A percentile compares a stretch with the other conserved stretches of the same genome.
Conservation (phyloP, 768 basidiomycete genomes). For the Psilocybe cyanescens region DNA sequence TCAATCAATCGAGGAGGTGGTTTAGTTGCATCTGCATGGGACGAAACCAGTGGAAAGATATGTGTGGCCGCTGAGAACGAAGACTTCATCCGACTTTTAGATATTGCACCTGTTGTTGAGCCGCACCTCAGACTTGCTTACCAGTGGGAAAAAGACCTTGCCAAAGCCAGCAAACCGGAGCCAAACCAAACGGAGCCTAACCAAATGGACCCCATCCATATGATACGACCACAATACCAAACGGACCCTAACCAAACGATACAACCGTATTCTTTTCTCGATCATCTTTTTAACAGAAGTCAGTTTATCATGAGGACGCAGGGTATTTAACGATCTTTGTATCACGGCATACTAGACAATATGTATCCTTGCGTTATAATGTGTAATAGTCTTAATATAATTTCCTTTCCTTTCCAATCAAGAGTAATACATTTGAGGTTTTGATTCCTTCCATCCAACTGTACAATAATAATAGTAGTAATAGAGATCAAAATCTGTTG, state of each 20-base stretch:
- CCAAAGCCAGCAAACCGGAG: background rate
- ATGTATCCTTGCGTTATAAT: too few species aligned
- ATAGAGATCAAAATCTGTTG: slow-evolving; percentile 16
- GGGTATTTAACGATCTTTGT: too few species aligned
- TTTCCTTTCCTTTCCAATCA: too few species aligned
- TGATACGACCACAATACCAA: too few species aligned
- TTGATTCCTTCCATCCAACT: slow-evolving; percentile 8
- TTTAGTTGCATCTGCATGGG: slow-evolving; percentile 61
- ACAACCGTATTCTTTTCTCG: too few species aligned
- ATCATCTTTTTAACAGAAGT: too few species aligned
- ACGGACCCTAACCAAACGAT: too few species aligned
- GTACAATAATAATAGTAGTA: slow-evolving; percentile 15
- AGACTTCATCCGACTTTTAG: slow-evolving; percentile 16
- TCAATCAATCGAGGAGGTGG: slow-evolving; percentile 29
- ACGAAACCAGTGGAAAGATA: slow-evolving; percentile 65
- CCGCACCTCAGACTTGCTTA: slow-evolving; percentile 22
- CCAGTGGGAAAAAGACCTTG: slow-evolving; percentile 12
- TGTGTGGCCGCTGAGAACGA: slow-evolving; percentile 19
- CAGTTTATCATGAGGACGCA: too few species aligned
- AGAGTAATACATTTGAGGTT: background rate
- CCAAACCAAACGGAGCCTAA: background rate
- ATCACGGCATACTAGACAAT: too few species aligned
- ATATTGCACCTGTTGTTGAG: slow-evolving; percentile 21
- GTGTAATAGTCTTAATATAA: too few species aligned
- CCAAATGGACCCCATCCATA: too few species aligned